Base-by-base conservation (phyloP, 2,329 filamentous ascomycete species). In the Ilyonectria destructans region DNA sequence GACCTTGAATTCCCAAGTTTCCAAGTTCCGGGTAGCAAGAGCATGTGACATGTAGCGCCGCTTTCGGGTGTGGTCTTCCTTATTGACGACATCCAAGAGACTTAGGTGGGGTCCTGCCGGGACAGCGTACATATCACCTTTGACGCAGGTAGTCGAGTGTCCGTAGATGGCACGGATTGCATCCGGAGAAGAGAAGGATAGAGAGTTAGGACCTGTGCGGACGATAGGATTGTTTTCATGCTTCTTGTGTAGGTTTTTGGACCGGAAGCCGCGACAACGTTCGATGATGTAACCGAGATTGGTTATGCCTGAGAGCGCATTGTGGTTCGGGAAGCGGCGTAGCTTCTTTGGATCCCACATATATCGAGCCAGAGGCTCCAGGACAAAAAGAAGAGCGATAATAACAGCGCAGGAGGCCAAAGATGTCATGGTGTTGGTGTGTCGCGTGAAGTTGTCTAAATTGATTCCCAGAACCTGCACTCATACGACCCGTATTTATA, bases 1-100 rank as follows among this genome's bases (percentile, higher is more conserved):
- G 2, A 88, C 85, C 68, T 87, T 88, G 75, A 83, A 82, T 67
- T 88, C 86, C 86, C 86, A 88, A 4, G 78, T 80, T 70, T 87
- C 85, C 0, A 88, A 82, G 68, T 87, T 88, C 76, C 86, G 86
- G 57, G 86, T 71, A 0, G 86, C 86, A 63, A 87, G 88, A 0
- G 86, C 85, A 1, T 81, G 81, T 1, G 85, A 83, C 2, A 88
- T 71, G 2, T 86, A 79, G 69, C 85, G 84, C 40, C 86, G 82
- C 75, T 87, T 87, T 3, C 13, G 12, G 9, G 35, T 2, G 12
- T 40, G 35, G 1, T 40, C 35, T 6, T 40, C 15, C 12, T 40
- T 40, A 6, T 17, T 12, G 15, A 40, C 15, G 10, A 15, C 15
- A 15, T 40, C 35, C 9, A 40, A 7, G 15, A 40, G 10, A 15